Conservation (phyloP, 176 grass and related monocot species). For the Leersia perrieri region DNA sequence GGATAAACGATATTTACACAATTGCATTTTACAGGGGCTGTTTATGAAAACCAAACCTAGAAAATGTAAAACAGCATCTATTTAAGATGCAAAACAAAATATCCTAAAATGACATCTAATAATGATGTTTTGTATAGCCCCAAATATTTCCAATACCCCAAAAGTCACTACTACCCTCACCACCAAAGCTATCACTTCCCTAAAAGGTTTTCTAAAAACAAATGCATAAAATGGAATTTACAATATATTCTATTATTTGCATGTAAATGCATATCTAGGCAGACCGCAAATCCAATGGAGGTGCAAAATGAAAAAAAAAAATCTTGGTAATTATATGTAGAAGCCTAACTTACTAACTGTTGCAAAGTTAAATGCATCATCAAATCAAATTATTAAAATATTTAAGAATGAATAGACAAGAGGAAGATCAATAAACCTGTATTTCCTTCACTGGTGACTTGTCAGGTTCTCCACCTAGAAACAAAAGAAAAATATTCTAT, state of each 20-base stretch:
- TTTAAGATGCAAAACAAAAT: background rate
- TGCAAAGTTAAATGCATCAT: background rate
- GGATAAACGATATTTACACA: background rate
- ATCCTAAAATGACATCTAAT: background rate
- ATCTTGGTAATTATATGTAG: background rate
- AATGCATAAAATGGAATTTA: background rate
- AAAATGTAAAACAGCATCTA: background rate
- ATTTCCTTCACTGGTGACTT: slow-evolving; percentile 28
- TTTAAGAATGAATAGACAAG: background rate
- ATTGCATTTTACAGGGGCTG: background rate
- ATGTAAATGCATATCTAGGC: background rate
- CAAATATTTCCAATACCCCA: background rate
- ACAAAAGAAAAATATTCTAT: background rate
- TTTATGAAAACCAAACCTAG: background rate
- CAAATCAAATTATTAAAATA: slow-evolving; percentile 9
- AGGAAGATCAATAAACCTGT: slow-evolving; percentile 32
- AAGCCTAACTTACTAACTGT: background rate
- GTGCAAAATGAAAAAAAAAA: background rate
- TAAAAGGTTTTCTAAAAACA: background rate
- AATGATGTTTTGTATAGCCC: background rate
- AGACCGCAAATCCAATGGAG: background rate
- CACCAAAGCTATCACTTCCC: background rate
- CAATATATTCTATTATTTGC: background rate
- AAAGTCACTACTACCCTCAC: background rate
- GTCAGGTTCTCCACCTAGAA: slow-evolving; percentile 24